Evolutionary conservation across 225 moss, liverwort and hornwort species (phyloP), one percentile per base, ranked within the genome.

Genomic region (Pleurozium schreberi): DNA sequence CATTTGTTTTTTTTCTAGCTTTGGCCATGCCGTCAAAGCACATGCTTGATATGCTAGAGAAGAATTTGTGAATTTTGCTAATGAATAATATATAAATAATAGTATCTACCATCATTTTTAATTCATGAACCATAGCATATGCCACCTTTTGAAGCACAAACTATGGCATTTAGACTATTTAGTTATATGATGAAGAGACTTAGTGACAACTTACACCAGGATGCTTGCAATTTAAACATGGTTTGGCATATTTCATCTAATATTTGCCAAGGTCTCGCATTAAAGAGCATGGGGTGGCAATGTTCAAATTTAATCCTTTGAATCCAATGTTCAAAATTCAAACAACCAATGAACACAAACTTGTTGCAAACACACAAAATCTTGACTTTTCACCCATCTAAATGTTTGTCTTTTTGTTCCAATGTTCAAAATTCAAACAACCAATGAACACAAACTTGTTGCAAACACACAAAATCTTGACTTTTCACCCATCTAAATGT

Each of bases 21-120:
- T 36, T 27, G 11, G 11, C 3, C 4, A 21, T n/a, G 11, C 27
- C 7, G 18, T 26, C n/a, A n/a, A 53, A 57, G 15, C 4, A 3
- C 1, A 0, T 0, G 0, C 10, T 53, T 36, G 5, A 38, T 53
- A 78, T 55, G 4, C 3, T 53, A 4, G 4, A 17, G 38, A 11
- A 17, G 2, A 11, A 26, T 18, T n/a, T 18, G 7, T 11, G 0
- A 12, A 79, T 58, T 27, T 27, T 79, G 18, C 8, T 27, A 79
- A n/a, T 18, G 4, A 79, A 57, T 21, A 18, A 76, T 0, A 9
- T 52, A 36, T 22, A 21, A 52, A 36, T 12, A 76, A 52, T 76
- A 22, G 21, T 52, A 76, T 76, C 9, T 34, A 34, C 9, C 8
- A 50, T 52, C 8, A 8, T 13, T 14, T 52, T 52, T 22, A 36